Base-by-base conservation (phyloP, 1,284 basidiomycete species). In the Rhizopogon parksii region DNA sequence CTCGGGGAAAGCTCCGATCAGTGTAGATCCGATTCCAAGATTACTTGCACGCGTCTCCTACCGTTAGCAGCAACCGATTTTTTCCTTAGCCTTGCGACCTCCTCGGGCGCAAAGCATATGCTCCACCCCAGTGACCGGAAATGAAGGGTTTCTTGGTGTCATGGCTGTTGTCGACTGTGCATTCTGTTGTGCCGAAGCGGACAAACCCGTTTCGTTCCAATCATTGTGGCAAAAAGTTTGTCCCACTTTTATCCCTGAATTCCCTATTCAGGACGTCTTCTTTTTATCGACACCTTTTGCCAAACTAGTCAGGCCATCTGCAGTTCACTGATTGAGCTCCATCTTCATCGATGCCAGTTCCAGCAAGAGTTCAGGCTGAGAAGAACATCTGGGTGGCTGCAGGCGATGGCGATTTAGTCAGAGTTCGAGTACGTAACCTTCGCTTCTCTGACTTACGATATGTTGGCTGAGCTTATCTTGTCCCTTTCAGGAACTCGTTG, bases 301-400 rank as follows among this genome's bases (percentile, higher is more conserved):
- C 46, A 48, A 46, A 21, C 43, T 24, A 48, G 45, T 30, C 47
- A n/a, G 21, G 3, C 19, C 21, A 24, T 21, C 21, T 21, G 3
- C 21, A 21, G 21, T 21, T 27, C 43, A 6, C 46, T 49, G 47
- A 19, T 36, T 47, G 27, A 30, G 25, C 32, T 48, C 30, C 30
- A 35, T 38, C 27, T 34, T 36, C 19, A 40, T 15, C 45, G 47
- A 66, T 64, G 60, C 24, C 60, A 6, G 43, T 48, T 27, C 55
- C 52, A 43, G 47, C 57, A 24, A 51, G 55, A 57, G 66, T 68
- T 60, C 56, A 64, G 32, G 54, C 60, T 34, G 55, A 64, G 48
- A 86, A 83, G 66, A 95, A 95, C 69, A 85, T 95, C 42, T 95
- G 93, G 93, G 79, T 94, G 25, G 93, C 93, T 24, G 89, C 92